Base-by-base conservation (phyloP, 2,329 filamentous ascomycete species). In the Trichoderma gracile region DNA sequence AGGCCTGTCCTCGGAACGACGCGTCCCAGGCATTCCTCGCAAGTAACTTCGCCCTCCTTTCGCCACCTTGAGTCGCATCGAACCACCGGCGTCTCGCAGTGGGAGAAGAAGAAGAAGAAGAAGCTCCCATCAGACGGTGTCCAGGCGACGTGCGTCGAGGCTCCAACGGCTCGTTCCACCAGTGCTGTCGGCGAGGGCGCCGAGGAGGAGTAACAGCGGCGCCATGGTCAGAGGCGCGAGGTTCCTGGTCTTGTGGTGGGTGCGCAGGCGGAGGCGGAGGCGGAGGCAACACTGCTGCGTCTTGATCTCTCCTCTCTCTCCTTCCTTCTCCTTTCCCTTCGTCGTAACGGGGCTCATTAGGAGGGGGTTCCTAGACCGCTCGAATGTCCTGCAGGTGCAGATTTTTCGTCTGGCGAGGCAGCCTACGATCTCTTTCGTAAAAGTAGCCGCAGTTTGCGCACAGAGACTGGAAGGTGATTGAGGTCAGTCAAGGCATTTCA, bases 381-480 rank as follows among this genome's bases (percentile, higher is more conserved):
- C 74, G 74, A 59, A 74, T 67, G 61, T 76, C 73, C 63, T 74
- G 68, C 60, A 75, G 64, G 69, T 79, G 74, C 56, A 79, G 70
- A 67, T 79, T 78, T 72, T 77, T 77, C 49, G 73, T 79, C 67
- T 78, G 78, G 25, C 78, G 76, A 9, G 94, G 93, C 0, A 97
- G 82, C 68, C 89, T 88, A 77, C 91, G 89, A 76, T 96, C 91
- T 62, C 92, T 89, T 78, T 97, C 94, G 75, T 91, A 97, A 21
- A 94, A 79, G 70, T 93, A 89, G 64, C 93, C 94, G 75, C 94
- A 98, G 75, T 96, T 97, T 77, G 93, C 91, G 80, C 94, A 98
- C 4, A 98, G 86, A 33, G 91, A 90, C 91, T 93, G n/a, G n/a
- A n/a, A n/a, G n/a, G n/a, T n/a, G n/a, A n/a, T n/a, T n/a, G n/a